Evolutionary conservation across 2,329 filamentous ascomycete species (phyloP).

Genomic region (Alternaria longipes): DNA sequence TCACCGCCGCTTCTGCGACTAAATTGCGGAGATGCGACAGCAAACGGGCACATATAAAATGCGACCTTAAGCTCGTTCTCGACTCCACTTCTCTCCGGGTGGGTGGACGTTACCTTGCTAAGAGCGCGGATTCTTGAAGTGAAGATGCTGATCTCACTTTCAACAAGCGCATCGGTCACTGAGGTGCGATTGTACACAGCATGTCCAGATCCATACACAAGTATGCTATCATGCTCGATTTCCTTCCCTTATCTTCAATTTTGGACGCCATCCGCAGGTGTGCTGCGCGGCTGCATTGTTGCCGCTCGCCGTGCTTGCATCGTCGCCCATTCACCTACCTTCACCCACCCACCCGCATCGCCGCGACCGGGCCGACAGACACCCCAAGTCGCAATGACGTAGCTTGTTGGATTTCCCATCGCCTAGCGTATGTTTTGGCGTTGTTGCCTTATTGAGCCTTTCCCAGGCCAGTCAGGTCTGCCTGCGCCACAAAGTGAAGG

Average conservation of each 20-base stretch:
- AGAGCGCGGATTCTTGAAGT: neutral
- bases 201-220: rapidly evolving
- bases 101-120: neutral
- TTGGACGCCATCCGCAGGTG: neutral
- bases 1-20: neutral
- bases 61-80: neutral
- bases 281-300: neutral
- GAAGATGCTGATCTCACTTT: neutral
- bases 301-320: neutral
- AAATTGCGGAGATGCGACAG: neutral
- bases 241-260: too few relatives aligned
- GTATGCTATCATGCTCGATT: neutral
- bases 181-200: neutral
- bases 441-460: conserved; percentile 1
- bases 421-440: neutral
- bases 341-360: neutral
- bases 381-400: neutral
- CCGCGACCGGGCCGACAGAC: neutral
- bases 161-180: neutral
- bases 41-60: neutral
- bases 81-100: too few relatives aligned
- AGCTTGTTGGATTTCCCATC: neutral
- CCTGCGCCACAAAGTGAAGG: conserved; percentile 9
- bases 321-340: neutral
- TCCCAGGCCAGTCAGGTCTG: neutral